A percentile compares a stretch with the other conserved stretches of the same genome.
Evolutionary conservation across 768 basidiomycete genomes (phyloP).

Genomic region (Gloeophyllum trabeum): DNA sequence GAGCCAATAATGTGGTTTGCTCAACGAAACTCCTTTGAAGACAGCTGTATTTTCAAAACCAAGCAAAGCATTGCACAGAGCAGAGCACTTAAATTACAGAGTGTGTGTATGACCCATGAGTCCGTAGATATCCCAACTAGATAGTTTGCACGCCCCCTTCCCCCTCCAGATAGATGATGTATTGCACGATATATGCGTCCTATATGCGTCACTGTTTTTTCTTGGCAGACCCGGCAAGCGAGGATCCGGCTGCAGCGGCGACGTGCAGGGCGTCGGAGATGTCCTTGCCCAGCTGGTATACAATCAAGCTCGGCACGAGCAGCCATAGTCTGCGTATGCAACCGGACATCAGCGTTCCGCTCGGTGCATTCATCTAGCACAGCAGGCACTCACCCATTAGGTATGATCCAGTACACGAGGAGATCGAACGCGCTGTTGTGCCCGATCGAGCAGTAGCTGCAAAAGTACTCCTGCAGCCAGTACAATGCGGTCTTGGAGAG

Average conservation of each 20-base stretch:
- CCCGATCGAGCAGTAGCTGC: conserved; percentile 59
- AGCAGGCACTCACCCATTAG: conserved; percentile 69
- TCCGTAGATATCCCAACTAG: no score
- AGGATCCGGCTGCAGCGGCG: conserved; percentile 5
- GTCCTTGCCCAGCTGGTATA: conserved; percentile 50
- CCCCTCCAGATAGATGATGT: no score
- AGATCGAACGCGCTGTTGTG: conserved; percentile 52
- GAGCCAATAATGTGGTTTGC: no score
- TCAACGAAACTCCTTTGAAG: no score
- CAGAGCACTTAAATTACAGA: no score
- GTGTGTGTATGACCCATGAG: no score
- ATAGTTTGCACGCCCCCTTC: no score
- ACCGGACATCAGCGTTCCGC: conserved; percentile 1
- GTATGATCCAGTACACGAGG: conserved; percentile 56
- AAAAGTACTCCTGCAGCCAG: conserved; percentile 69
- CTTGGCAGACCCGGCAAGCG: background rate
- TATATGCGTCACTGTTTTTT: no score
- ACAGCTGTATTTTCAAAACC: no score
- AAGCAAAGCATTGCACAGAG: no score
- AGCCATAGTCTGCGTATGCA: conserved; percentile 55
- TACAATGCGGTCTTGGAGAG: conserved; percentile 82
- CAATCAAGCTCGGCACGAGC: conserved; percentile 52
- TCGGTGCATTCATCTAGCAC: background rate
- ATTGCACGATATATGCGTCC: no score
- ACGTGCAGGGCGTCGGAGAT: conserved; percentile 32